Percentiles rank a stretch among this genome's conserved stretches.
phyloP scores from a whole-genome alignment of 192 early-diverging fungal genomes.

The Backusella macrospora region DNA sequence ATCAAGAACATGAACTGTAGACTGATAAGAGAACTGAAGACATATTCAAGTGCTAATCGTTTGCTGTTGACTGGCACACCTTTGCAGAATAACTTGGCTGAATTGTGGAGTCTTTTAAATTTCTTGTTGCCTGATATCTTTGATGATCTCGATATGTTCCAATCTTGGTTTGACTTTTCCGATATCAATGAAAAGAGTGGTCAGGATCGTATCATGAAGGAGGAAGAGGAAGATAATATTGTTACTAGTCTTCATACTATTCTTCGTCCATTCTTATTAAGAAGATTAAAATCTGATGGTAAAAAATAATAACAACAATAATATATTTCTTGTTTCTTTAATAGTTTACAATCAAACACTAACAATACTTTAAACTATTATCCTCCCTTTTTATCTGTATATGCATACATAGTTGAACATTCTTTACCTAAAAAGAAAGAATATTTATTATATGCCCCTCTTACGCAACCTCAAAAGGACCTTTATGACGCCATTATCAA shows the following conservation, averaged over 20 bases:
- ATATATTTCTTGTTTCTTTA: neutral
- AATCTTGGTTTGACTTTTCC: slow-evolving; percentile 84
- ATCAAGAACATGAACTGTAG: slow-evolving; percentile 96
- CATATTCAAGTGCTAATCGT: slow-evolving; percentile 82
- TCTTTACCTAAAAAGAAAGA: slow-evolving; percentile 90
- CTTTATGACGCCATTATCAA: slow-evolving; percentile 71
- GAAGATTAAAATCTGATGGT: slow-evolving; percentile 74
- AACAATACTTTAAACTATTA: neutral
- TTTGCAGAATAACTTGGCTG: slow-evolving; percentile 89
- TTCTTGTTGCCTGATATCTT: slow-evolving; percentile 97
- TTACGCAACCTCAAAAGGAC: slow-evolving; percentile 70
- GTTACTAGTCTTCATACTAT: slow-evolving; percentile 87
- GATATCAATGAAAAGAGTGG: slow-evolving; percentile 69
- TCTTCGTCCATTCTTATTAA: slow-evolving; percentile 69
- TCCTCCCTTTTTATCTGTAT: neutral
- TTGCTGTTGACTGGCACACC: slow-evolving; percentile 93
- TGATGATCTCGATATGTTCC: slow-evolving; percentile 83
- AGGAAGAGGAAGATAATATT: slow-evolving; percentile 67
- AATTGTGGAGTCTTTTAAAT: slow-evolving; percentile 96
- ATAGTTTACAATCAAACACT: neutral
- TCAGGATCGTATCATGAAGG: slow-evolving; percentile 64
- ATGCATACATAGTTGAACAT: slow-evolving; percentile 71
- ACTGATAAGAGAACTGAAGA: slow-evolving; percentile 84
- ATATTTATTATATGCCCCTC: slow-evolving; percentile 78
- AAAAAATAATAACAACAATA: slow-evolving; percentile 9